Percentiles rank a stretch among this genome's conserved stretches.
These are phyloP conservation scores for Picochlorum sp. DNA, from an alignment of 139 green algal species.

Conservation along the genomic window DNA sequence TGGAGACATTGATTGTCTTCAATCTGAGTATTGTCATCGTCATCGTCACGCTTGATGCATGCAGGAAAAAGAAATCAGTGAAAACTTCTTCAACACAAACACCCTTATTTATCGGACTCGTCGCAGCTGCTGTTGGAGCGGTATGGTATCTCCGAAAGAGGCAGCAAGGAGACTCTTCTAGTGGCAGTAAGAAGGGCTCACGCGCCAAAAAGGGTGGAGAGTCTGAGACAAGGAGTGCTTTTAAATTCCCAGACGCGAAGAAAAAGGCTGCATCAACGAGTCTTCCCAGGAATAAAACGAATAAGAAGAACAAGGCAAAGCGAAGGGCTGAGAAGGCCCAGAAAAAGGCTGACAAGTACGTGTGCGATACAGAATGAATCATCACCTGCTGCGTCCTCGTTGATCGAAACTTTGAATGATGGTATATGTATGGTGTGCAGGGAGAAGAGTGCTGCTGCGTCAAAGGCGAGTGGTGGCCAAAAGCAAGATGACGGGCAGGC, in stretches of 20 bases:
- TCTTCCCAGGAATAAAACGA: constrained; percentile 17
- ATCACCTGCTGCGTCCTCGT: no score
- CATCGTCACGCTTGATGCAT: not conserved
- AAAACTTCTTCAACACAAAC: not conserved
- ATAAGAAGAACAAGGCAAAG: constrained; percentile 20
- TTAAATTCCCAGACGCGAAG: constrained; percentile 15
- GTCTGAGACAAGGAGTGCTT: constrained; percentile 6
- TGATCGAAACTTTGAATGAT: no score
- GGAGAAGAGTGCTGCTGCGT: no score
- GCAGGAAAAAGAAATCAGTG: not conserved
- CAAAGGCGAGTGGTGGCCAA: not conserved
- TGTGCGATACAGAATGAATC: not conserved
- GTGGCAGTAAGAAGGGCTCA: not conserved
- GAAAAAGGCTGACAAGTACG: constrained; percentile 4
- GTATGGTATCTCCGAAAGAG: constrained; percentile 1
- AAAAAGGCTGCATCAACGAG: not conserved
- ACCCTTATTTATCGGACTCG: not conserved
- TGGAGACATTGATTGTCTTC: no score
- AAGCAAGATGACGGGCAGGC: constrained; percentile 2
- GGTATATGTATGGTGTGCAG: no score
- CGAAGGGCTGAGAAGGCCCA: constrained; percentile 10
- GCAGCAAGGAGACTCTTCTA: not conserved
- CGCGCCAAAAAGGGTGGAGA: not conserved
- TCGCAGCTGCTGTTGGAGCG: not conserved
- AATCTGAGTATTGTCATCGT: no score